phyloP scores from a whole-genome alignment of 495 filamentous ascomycete species.

The Aspergillus steynii region DNA sequence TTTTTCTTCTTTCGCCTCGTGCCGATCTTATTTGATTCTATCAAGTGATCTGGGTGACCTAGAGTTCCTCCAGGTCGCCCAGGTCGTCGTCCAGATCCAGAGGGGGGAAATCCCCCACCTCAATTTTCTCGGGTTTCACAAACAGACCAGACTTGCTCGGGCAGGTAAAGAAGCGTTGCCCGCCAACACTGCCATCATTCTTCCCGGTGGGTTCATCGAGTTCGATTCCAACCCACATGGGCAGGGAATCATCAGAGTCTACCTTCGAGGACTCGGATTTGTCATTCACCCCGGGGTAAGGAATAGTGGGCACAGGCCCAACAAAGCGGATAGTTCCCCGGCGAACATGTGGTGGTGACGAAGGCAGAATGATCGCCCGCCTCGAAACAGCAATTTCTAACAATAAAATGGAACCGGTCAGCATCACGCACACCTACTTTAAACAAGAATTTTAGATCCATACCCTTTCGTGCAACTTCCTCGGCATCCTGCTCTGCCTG shows the following conservation, averaged over 20 bases:
- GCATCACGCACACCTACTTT: background rate
- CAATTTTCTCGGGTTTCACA: slow-evolving; percentile 84
- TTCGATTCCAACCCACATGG: slow-evolving; percentile 82
- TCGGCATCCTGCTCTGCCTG: slow-evolving; percentile 64
- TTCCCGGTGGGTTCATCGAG: slow-evolving; percentile 86
- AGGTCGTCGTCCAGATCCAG: slow-evolving; percentile 57
- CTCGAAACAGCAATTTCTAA: slow-evolving; percentile 36
- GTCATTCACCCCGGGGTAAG: slow-evolving; percentile 46
- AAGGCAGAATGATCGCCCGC: slow-evolving; percentile 45
- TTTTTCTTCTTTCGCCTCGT: background rate
- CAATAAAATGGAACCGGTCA: background rate
- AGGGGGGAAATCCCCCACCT: slow-evolving; percentile 82
- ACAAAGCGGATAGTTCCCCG: slow-evolving; percentile 84
- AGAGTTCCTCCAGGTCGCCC: slow-evolving; percentile 90
- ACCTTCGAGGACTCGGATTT: slow-evolving; percentile 23
- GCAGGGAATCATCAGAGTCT: slow-evolving; percentile 36
- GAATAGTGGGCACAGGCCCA: slow-evolving; percentile 80
- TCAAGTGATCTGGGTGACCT: slow-evolving; percentile 15
- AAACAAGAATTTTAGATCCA: slow-evolving; percentile 8
- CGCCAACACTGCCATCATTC: slow-evolving; percentile 85
- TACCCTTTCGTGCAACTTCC: slow-evolving; percentile 65
- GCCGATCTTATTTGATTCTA: background rate
- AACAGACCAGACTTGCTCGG: slow-evolving; percentile 77
- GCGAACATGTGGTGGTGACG: slow-evolving; percentile 58
- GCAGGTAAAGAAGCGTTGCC: slow-evolving; percentile 73